A percentile compares a stretch with the other conserved stretches of the same genome.
These are phyloP conservation scores for Lyophyllum shimeji DNA, from an alignment of 768 basidiomycete species.

Conservation along the genomic window DNA sequence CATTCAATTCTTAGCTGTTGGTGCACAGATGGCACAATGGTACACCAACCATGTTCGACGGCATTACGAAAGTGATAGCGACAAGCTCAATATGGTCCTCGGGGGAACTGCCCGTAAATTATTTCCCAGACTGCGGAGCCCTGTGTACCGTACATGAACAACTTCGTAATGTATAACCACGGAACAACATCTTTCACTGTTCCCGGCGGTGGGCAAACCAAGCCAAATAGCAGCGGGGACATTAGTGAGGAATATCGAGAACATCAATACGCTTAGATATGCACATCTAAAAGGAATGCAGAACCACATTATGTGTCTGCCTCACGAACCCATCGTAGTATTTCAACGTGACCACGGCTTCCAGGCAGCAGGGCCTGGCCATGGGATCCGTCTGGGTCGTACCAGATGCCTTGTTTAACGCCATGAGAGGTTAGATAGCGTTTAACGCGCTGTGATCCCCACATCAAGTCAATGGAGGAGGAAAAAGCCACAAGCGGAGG, in stretches of 20 bases:
- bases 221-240: neutral
- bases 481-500: neutral
- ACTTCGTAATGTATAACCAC: neutral
- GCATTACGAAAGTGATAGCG: slow-evolving; percentile 41
- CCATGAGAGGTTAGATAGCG: slow-evolving; percentile 78
- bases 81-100: slow-evolving; percentile 43
- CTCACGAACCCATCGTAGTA: slow-evolving; percentile 63
- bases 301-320: neutral
- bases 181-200: neutral
- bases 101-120: slow-evolving; percentile 51
- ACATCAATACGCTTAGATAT: neutral
- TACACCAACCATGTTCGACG: slow-evolving; percentile 54
- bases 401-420: slow-evolving; percentile 62
- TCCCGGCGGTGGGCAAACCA: too few relatives aligned
- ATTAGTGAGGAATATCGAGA: neutral
- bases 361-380: slow-evolving; percentile 58
- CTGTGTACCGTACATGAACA: neutral
- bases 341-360: slow-evolving; percentile 50
- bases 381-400: slow-evolving; percentile 61
- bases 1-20: slow-evolving; percentile 48
- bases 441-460: slow-evolving; percentile 54
- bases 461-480: neutral
- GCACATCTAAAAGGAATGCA: neutral
- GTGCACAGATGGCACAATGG: slow-evolving; percentile 55
- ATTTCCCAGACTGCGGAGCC: slow-evolving; percentile 37